phyloP scores from a whole-genome alignment of 2,329 filamentous ascomycete genomes.

The Pseudogymnoascus sp. region DNA sequence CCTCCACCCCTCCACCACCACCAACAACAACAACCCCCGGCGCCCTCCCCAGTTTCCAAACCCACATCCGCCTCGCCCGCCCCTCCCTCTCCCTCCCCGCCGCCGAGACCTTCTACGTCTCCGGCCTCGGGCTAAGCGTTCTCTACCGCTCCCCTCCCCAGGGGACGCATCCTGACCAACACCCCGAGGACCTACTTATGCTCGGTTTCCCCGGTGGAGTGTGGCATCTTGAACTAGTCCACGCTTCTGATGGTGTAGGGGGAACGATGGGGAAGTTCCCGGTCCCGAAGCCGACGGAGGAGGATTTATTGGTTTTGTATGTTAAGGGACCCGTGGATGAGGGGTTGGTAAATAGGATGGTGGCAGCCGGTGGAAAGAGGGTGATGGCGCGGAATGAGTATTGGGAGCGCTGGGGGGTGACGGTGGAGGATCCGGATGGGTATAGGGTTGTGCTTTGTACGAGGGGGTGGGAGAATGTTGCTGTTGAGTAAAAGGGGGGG shows the following conservation, averaged over 20 bases:
- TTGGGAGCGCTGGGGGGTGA: constrained; percentile 38
- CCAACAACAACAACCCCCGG: background rate
- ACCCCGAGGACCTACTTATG: constrained; percentile 36
- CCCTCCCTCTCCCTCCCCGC: constrained; percentile 33
- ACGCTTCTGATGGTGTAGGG: constrained; percentile 28
- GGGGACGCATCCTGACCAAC: constrained; percentile 30
- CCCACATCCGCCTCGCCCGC: constrained; percentile 34
- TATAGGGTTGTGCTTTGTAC: constrained; percentile 37
- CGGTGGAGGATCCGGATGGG: constrained; percentile 39
- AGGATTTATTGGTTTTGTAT: constrained; percentile 40
- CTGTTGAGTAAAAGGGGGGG: background rate
- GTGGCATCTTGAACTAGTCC: constrained; percentile 39
- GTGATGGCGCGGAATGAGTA: constrained; percentile 37
- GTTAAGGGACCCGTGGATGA: constrained; percentile 28
- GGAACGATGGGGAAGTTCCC: constrained; percentile 13
- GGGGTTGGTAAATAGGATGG: constrained; percentile 30
- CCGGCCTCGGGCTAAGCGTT: constrained; percentile 34
- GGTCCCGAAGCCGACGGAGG: constrained; percentile 32
- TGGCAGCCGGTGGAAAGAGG: constrained; percentile 27
- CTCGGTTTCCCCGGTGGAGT: constrained; percentile 31
- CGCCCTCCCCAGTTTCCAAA: background rate
- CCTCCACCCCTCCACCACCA: background rate
- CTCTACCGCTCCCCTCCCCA: constrained; percentile 14
- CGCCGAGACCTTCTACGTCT: constrained; percentile 36
- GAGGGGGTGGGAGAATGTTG: constrained; percentile 13